Base-by-base conservation (phyloP, 352 stramenopile species). In the Thalassiosira livingstoniorum region DNA sequence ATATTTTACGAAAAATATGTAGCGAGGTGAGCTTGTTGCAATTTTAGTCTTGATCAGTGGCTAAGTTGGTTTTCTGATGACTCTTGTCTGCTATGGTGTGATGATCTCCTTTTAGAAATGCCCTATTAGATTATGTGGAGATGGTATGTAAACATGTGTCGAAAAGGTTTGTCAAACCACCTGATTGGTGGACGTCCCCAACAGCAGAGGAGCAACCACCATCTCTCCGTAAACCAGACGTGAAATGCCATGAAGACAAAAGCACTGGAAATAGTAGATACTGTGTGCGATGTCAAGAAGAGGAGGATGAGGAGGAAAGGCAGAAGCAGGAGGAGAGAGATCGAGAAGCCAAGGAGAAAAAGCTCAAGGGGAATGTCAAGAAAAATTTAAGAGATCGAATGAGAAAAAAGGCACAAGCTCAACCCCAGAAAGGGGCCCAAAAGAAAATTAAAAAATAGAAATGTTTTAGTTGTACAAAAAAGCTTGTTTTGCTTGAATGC, bases 91-190 rank as follows among this genome's bases (percentile, higher is more conserved):
- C n/a, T n/a, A n/a, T n/a, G n/a, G n/a, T n/a, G n/a, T n/a, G n/a
- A n/a, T n/a, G n/a, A n/a, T n/a, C n/a, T n/a, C 45, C n/a, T n/a
- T 95, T 89, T 18, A 96, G 97, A 76, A 94, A 97, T 62, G 95
- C 96, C 21, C 95, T 98, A 75, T 90, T 99, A 60, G 97, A 99
- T 87, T 99, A 99, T 88, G 92, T 99, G 70, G 95, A 99, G 92
- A 94, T 99, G 83, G 95, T 98, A 37, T 97, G 94, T 77, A 95
- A 97, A 55, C 91, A 96, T 76, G 95, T 99, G 57, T 95, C 97
- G 0, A 91, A 96, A 74, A 90, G 96, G 15, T 98, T 98, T 73
- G 79, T 91, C 15, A 79, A 91, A 25, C 72, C 90, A 57, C 91
- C 91, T 15, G 71, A 75, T 21, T 94, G 88, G 89, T 95, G 87